phyloP scores from a whole-genome alignment of 106 monocot species.

The Vanilla planifolia region DNA sequence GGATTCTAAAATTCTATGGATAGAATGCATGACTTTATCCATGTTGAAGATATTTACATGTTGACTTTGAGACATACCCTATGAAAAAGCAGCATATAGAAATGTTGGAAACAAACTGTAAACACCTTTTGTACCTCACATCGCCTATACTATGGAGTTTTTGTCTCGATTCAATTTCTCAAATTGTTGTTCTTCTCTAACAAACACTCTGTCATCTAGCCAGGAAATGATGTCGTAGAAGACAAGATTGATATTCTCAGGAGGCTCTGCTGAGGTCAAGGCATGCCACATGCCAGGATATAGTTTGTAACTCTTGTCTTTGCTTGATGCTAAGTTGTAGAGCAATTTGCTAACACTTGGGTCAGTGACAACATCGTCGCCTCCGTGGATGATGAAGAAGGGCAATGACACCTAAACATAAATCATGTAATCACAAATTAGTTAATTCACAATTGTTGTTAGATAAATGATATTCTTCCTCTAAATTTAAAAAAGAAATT shows the following conservation, averaged over 20 bases:
- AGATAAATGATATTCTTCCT: background rate
- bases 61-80: too few relatives aligned
- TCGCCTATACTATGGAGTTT: background rate
- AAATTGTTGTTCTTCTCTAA: background rate
- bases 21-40: too few relatives aligned
- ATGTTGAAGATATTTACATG: too few relatives aligned
- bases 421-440: too few relatives aligned
- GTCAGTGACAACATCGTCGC: slow-evolving; percentile 38
- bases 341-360: slow-evolving; percentile 22
- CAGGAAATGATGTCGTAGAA: slow-evolving; percentile 46
- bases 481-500: background rate
- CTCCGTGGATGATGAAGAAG: slow-evolving; percentile 33
- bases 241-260: slow-evolving; percentile 42
- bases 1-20: too few relatives aligned
- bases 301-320: slow-evolving; percentile 39
- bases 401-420: slow-evolving; percentile 6
- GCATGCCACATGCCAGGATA: slow-evolving; percentile 50
- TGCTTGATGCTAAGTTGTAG: slow-evolving; percentile 29
- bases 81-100: too few relatives aligned
- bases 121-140: too few relatives aligned
- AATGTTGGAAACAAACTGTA: too few relatives aligned
- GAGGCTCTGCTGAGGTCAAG: slow-evolving; percentile 38
- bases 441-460: background rate
- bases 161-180: background rate
- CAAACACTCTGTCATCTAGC: slow-evolving; percentile 24